Percentiles rank a stretch among this genome's conserved stretches.
These are phyloP conservation scores for Rutstroemia sp. DNA, from an alignment of 2,329 filamentous ascomycete species.

Conservation along the genomic window DNA sequence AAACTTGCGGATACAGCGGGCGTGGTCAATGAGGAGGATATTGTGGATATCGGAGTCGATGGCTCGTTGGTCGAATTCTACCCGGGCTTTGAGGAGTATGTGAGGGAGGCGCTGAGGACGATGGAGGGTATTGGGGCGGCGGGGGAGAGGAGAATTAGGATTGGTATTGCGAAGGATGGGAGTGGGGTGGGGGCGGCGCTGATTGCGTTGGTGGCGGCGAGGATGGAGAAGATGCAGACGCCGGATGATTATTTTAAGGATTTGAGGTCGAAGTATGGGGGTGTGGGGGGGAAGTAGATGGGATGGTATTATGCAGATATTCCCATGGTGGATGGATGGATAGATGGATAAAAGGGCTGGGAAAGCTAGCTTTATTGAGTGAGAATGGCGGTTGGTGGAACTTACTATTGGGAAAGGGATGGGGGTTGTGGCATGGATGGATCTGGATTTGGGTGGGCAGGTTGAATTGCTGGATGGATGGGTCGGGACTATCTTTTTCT, in stretches of 20 bases:
- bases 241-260: conserved; percentile 16
- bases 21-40: conserved; percentile 44
- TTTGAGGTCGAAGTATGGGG: not conserved
- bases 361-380: too few species aligned
- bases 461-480: too few species aligned
- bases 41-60: conserved; percentile 87
- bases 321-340: not conserved
- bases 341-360: not conserved
- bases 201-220: conserved; percentile 82
- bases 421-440: too few species aligned
- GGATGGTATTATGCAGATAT: not conserved
- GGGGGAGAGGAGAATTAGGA: conserved; percentile 80
- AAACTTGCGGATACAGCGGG: conserved; percentile 23
- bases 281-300: not conserved
- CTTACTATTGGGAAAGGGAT: not conserved
- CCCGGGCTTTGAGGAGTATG: conserved; percentile 81
- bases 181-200: conserved; percentile 91
- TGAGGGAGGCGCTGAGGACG: conserved; percentile 71
- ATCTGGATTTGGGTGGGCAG: too few species aligned
- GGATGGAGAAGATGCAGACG: conserved; percentile 31
- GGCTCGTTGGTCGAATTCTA: conserved; percentile 94
- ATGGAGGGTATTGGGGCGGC: conserved; percentile 69
- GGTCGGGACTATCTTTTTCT: too few species aligned
- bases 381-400: not conserved
- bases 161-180: conserved; percentile 95